Percentiles rank a stretch among this genome's conserved stretches.
These are phyloP conservation scores for Pythium vanterpoolii DNA, from an alignment of 352 stramenopile genomes.

Conservation along the genomic window DNA sequence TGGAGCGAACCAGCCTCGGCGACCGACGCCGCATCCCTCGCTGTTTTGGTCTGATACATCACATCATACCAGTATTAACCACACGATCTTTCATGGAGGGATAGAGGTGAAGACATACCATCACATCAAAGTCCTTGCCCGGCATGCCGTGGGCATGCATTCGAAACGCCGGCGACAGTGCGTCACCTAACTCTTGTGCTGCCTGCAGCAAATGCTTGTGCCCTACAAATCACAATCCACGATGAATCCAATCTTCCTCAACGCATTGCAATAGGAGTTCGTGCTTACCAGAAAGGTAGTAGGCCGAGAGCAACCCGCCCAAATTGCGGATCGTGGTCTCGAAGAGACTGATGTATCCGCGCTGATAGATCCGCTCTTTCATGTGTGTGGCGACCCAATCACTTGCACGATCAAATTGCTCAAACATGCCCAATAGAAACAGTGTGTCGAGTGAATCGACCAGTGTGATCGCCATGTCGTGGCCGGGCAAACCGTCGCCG, in stretches of 20 bases:
- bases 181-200: slow-evolving; percentile 59
- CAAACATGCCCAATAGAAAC: slow-evolving; percentile 72
- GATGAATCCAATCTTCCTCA: background rate
- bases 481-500: slow-evolving; percentile 44
- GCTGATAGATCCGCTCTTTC: slow-evolving; percentile 60
- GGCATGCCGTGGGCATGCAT: slow-evolving; percentile 51
- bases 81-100: background rate
- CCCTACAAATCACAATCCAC: slow-evolving; percentile 19
- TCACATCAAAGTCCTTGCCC: slow-evolving; percentile 62
- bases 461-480: slow-evolving; percentile 79
- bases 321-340: slow-evolving; percentile 80
- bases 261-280: too few species aligned
- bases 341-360: slow-evolving; percentile 69
- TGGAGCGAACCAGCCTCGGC: slow-evolving; percentile 71
- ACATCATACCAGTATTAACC: background rate
- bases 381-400: slow-evolving; percentile 66
- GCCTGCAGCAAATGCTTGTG: slow-evolving; percentile 53
- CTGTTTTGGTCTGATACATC: slow-evolving; percentile 30
- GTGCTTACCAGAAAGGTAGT: slow-evolving; percentile 61
- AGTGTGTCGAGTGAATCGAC: slow-evolving; percentile 80
- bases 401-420: slow-evolving; percentile 68
- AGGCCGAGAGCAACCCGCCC: slow-evolving; percentile 67
- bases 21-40: slow-evolving; percentile 40
- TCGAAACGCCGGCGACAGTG: slow-evolving; percentile 56
- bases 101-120: slow-evolving; percentile 26